A percentile compares a stretch with the other conserved stretches of the same genome.
phyloP scores from a whole-genome alignment of 805 yeast genomes.

The Starmerella floricola region DNA sequence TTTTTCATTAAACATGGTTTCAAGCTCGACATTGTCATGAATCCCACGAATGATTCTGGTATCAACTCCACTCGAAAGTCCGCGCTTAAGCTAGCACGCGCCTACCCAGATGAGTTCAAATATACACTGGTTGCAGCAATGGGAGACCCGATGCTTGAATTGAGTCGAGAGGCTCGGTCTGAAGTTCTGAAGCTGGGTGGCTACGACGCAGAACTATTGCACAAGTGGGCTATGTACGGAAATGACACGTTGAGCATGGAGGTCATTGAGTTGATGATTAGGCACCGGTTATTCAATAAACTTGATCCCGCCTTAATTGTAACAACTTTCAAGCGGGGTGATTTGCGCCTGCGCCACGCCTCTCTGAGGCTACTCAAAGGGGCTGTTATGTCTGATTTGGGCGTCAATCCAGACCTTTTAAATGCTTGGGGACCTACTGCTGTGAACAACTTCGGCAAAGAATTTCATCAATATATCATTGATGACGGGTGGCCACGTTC shows the following conservation, averaged over 20 bases:
- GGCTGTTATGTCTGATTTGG: no score
- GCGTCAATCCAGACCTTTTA: no score
- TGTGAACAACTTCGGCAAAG: conserved; percentile 11
- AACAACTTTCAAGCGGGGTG: conserved; percentile 20
- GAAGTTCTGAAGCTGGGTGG: conserved; percentile 36
- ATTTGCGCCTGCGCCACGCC: conserved; percentile 41
- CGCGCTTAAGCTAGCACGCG: conserved; percentile 32
- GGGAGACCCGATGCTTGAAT: conserved; percentile 43
- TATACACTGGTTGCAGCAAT: conserved; percentile 48
- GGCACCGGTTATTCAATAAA: conserved; percentile 45
- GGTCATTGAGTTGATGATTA: conserved; percentile 7
- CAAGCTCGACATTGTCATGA: conserved; percentile 10
- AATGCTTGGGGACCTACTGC: no score
- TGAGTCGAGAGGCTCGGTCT: conserved; percentile 43
- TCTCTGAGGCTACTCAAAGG: conserved; percentile 35
- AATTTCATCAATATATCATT: conserved; percentile 21
- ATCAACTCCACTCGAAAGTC: conserved; percentile 34
- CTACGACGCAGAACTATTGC: conserved; percentile 35
- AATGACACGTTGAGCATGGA: conserved; percentile 35
- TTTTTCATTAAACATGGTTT: conserved; percentile 43
- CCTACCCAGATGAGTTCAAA: conserved; percentile 27
- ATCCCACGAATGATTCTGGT: conserved; percentile 38
- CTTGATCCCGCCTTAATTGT: conserved; percentile 36
- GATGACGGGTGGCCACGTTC: conserved; percentile 28
- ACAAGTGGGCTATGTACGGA: conserved; percentile 42